These are phyloP conservation scores for Toxoplasma gondii DNA, from an alignment of 169 alveolate species.

Conservation along the genomic window DNA sequence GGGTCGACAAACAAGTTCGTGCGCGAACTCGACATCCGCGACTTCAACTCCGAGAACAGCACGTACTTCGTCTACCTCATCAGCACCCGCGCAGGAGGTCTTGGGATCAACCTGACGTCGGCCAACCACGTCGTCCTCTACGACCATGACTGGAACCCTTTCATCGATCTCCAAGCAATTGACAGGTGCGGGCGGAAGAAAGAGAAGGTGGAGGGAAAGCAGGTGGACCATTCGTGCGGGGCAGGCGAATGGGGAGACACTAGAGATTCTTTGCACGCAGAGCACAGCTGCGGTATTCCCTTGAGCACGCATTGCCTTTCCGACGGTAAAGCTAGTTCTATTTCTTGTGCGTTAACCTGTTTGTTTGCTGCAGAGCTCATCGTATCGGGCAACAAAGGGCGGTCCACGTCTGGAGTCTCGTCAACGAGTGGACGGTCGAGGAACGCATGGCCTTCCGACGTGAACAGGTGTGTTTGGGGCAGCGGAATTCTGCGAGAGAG, in stretches of 20 bases:
- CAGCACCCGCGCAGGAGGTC: conserved; percentile 95
- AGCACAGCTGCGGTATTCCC: not conserved
- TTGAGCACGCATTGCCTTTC: no score
- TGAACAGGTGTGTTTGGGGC: conserved; percentile 83
- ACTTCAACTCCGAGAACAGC: conserved; percentile 84
- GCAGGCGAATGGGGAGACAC: not conserved
- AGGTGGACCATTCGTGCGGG: not conserved
- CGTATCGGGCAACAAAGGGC: conserved; percentile 98
- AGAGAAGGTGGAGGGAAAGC: not conserved
- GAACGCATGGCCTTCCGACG: conserved; percentile 98
- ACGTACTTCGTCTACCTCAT: conserved; percentile 86
- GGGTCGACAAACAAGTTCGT: conserved; percentile 90
- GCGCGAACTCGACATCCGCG: conserved; percentile 90
- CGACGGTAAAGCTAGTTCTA: no score
- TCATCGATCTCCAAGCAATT: conserved; percentile 98
- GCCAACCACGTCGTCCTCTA: conserved; percentile 99
- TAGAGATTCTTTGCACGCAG: not conserved
- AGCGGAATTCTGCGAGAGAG: not conserved
- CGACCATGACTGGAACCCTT: conserved; percentile 99
- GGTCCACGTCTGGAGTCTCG: conserved; percentile 96
- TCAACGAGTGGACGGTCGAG: conserved; percentile 98
- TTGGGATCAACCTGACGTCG: conserved; percentile 94
- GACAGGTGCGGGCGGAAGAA: conserved; percentile 88
- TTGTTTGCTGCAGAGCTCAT: conserved; percentile 90
- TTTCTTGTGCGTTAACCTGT: no score